Percentiles rank a stretch among this genome's conserved stretches.
Conservation (phyloP, 2,329 filamentous ascomycete genomes). For the Hirsutella rhossiliensis region DNA sequence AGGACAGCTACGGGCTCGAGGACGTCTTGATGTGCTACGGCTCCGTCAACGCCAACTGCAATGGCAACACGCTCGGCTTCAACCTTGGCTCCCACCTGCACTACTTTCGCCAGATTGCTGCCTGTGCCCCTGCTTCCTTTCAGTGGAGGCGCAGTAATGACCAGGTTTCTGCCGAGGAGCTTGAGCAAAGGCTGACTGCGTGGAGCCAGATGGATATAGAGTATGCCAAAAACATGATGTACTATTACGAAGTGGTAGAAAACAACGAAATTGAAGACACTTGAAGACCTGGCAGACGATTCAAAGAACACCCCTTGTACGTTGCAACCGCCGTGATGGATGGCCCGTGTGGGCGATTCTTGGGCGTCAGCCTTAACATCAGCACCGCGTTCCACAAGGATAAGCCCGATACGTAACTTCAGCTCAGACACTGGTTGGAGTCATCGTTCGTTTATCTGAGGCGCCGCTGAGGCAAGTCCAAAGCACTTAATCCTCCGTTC, state of each 20-base stretch:
- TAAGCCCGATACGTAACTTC: no score
- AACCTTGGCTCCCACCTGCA: slow-evolving; percentile 31
- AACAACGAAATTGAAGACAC: neutral
- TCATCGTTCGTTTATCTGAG: no score
- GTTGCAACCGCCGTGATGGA: no score
- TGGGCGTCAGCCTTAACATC: no score
- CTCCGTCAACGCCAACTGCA: slow-evolving; percentile 34
- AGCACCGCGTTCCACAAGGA: no score
- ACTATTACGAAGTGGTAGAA: neutral
- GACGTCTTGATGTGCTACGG: slow-evolving; percentile 37
- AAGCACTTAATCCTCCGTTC: no score
- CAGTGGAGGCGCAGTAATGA: slow-evolving; percentile 13
- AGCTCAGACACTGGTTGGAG: no score
- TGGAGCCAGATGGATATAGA: slow-evolving; percentile 23
- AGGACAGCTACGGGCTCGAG: slow-evolving; percentile 21
- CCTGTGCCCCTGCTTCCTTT: slow-evolving; percentile 20
- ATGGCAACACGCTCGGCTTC: slow-evolving; percentile 34
- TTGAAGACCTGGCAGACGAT: neutral
- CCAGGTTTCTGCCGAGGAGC: slow-evolving; percentile 20
- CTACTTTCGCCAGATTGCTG: slow-evolving; percentile 34
- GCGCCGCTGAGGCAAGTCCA: no score
- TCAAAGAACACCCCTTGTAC: no score
- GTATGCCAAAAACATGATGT: slow-evolving; percentile 10
- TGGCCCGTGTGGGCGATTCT: no score
- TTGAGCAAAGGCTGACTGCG: slow-evolving; percentile 23